phyloP scores from a whole-genome alignment of 78 protist species.

The Emiliania huxleyi region DNA sequence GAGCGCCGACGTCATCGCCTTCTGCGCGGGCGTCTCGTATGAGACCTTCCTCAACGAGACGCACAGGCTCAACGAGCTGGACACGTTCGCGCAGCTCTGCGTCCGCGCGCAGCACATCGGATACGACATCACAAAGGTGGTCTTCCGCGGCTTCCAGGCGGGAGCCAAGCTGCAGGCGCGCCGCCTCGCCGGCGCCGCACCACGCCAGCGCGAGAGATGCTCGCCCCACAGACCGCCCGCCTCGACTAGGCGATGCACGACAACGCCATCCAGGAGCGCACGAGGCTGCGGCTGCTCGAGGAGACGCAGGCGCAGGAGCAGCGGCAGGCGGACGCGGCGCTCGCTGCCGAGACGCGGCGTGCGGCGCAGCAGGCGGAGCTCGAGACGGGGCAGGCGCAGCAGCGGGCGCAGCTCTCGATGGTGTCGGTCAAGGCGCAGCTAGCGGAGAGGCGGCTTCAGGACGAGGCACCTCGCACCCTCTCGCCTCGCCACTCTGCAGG shows the following conservation, averaged over 20 bases:
- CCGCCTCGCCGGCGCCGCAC: not conserved
- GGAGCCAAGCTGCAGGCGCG: constrained; percentile 6
- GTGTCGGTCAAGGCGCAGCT: no score
- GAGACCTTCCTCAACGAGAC: constrained; percentile 24
- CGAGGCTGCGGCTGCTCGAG: constrained; percentile 9
- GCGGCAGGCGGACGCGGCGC: constrained; percentile 2
- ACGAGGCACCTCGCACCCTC: no score
- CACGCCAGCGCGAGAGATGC: not conserved
- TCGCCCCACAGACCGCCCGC: not conserved
- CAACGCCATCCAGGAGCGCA: constrained; percentile 31
- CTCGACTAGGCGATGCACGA: constrained; percentile 35
- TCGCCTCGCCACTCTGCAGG: no score
- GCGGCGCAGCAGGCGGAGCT: not conserved
- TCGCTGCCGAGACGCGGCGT: not conserved
- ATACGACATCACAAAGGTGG: constrained; percentile 25
- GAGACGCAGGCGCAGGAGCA: constrained; percentile 36
- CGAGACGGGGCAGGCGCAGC: no score
- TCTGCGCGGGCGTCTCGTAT: not conserved
- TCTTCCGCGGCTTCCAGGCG: constrained; percentile 37
- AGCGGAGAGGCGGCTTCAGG: no score
- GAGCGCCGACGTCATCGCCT: constrained; percentile 29
- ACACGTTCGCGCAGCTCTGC: not conserved
- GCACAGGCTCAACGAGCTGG: not conserved
- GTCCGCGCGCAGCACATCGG: constrained; percentile 15
- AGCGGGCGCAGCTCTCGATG: no score